These are phyloP conservation scores for Pseudopithomyces maydicus DNA, from an alignment of 2,329 filamentous ascomycete genomes.

Conservation along the genomic window DNA sequence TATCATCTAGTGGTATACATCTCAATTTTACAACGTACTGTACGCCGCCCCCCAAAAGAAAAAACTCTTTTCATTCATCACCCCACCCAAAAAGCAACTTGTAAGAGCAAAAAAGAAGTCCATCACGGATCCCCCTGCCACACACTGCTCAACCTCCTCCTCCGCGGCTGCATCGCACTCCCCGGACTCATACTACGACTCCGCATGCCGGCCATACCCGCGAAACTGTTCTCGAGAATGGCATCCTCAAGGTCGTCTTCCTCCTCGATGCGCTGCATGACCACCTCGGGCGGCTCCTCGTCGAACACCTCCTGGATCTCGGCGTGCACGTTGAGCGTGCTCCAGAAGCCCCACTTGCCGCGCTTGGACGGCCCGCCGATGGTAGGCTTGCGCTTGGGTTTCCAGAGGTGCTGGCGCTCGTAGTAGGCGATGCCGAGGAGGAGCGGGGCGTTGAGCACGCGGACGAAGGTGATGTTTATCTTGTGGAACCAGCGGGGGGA, in stretches of 20 bases:
- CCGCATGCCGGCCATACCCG: slow-evolving; percentile 14
- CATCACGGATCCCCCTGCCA: slow-evolving; percentile 29
- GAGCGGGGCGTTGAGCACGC: slow-evolving; percentile 75
- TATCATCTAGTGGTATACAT: too few species aligned
- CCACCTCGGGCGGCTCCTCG: slow-evolving; percentile 66
- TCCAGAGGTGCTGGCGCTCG: slow-evolving; percentile 74
- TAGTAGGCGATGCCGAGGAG: slow-evolving; percentile 72
- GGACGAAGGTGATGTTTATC: slow-evolving; percentile 78
- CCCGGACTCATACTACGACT: slow-evolving; percentile 38
- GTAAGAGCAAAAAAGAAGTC: too few species aligned
- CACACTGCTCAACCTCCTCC: slow-evolving; percentile 42
- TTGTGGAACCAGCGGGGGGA: slow-evolving; percentile 89
- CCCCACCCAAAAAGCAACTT: not conserved
- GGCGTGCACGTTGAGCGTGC: slow-evolving; percentile 69
- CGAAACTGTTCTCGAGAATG: slow-evolving; percentile 49
- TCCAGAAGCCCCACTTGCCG: slow-evolving; percentile 64
- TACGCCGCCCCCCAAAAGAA: too few species aligned
- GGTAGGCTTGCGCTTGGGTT: slow-evolving; percentile 44
- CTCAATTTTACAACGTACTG: too few species aligned
- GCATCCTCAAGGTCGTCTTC: slow-evolving; percentile 55
- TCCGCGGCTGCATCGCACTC: slow-evolving; percentile 29
- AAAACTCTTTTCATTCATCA: too few species aligned
- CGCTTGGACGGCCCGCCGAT: slow-evolving; percentile 41
- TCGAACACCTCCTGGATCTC: slow-evolving; percentile 77
- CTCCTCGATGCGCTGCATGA: slow-evolving; percentile 55